Evolutionary conservation across 169 alveolate species (phyloP), one percentile per base, ranked within the genome.

Genomic region (Neospora caninum): DNA sequence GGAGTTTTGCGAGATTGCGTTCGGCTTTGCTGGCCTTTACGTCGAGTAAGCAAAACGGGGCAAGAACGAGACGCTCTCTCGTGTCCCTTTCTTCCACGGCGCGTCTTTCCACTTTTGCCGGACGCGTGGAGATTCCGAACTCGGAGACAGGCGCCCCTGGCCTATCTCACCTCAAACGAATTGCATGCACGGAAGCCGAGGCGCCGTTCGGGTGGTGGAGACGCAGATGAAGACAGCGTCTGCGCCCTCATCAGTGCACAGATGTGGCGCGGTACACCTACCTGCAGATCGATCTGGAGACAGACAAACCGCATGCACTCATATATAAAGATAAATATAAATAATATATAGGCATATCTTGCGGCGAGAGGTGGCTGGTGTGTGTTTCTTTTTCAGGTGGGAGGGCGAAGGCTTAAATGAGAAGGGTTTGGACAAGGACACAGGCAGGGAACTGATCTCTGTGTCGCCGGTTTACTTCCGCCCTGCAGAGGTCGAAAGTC

Each of bases 401-500:
- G 41, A 87, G 53, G 96, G 96, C 16, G 84, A 87, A 29, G 97
- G 97, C 34, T 41, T 95, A 38, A 49, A 95, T 39, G 97, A 96
- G 93, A 91, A 93, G 39, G 97, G 96, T 31, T 53, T 93, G 39
- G 95, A 93, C 70, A 92, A 94, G 64, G 38, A 88, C 42, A 92
- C 95, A 6, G 91, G 91, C 18, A 73, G 91, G 18, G 73, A 84
- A 31, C 88, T 86, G 0, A 92, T 93, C 91, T 31, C 80, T 34
- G 93, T 93, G 29, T 43, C 88, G 10, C 41, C 95, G 38, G 80
- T 87, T 70, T 96, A 96, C 84, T 96, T 92, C 94, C 95, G 98
- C 78, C 96, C 96, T 18, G 87, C 96, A 25, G 98, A 96, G 78
- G 97, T 96, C 27, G 92, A 92, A 41, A 87, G 91, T 0, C 94